Conservation (phyloP, 2,329 filamentous ascomycete species). For the Lachnellula willkommii region DNA sequence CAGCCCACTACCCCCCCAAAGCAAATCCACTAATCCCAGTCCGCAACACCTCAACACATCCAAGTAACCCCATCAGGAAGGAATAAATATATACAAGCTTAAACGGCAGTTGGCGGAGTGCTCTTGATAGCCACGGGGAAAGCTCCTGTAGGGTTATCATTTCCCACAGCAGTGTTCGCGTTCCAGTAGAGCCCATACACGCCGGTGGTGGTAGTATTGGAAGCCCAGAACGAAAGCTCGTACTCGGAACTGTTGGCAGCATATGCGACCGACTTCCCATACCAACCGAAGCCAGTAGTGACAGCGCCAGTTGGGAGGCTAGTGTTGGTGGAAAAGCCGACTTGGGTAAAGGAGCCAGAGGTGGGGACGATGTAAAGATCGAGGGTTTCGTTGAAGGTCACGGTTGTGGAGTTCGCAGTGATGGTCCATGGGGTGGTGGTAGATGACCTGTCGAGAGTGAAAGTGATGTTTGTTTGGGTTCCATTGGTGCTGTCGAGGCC, state of each 20-base stretch:
- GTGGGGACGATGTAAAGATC: constrained; percentile 26
- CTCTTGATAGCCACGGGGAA: constrained; percentile 22
- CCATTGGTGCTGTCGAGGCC: constrained; percentile 15
- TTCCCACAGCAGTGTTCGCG: constrained; percentile 1
- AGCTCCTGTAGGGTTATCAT: not conserved
- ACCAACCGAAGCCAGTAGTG: constrained; percentile 29
- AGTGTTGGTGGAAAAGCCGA: constrained; percentile 27
- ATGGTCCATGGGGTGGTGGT: constrained; percentile 22
- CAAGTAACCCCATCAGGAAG: not conserved
- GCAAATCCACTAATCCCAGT: not conserved
- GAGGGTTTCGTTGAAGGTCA: constrained; percentile 16
- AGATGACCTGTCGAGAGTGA: constrained; percentile 22
- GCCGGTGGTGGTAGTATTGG: constrained; percentile 17
- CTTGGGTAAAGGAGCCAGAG: constrained; percentile 18
- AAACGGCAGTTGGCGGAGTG: constrained; percentile 10
- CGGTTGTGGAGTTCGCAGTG: constrained; percentile 22
- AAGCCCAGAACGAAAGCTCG: constrained; percentile 25
- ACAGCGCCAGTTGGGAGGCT: constrained; percentile 19
- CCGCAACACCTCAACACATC: not conserved
- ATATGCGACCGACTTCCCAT: constrained; percentile 31
- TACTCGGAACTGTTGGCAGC: constrained; percentile 18
- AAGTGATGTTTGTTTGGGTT: constrained; percentile 29
- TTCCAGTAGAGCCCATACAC: constrained; percentile 27
- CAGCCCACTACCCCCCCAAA: not conserved
- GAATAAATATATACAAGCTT: not conserved